Percentiles rank a stretch among this genome's conserved stretches.
These are phyloP conservation scores for Pseudozyma sp. DNA, from an alignment of 1,284 basidiomycete species.

Conservation along the genomic window DNA sequence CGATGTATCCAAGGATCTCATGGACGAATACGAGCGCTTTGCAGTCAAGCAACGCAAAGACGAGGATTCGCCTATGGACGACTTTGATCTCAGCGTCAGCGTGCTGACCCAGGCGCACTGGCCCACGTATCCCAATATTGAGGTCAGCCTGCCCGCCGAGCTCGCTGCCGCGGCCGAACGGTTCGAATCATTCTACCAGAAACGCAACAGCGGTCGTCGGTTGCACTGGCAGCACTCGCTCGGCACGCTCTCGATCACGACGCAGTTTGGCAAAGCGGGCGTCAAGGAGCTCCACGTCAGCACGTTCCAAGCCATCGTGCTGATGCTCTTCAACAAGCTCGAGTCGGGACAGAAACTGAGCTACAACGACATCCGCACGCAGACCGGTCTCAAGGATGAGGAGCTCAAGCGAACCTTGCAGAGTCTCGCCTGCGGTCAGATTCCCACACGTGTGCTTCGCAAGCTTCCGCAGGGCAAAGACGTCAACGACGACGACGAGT, in stretches of 20 bases:
- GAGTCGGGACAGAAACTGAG: constrained; percentile 71
- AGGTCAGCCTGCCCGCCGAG: constrained; percentile 49
- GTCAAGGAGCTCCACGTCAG: constrained; percentile 90
- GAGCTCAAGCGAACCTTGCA: constrained; percentile 88
- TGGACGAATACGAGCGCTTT: constrained; percentile 72
- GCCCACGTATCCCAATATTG: constrained; percentile 70
- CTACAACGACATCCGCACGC: constrained; percentile 78
- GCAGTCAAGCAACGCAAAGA: constrained; percentile 66
- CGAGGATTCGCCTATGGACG: constrained; percentile 7
- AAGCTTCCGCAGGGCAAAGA: constrained; percentile 85
- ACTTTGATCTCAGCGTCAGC: constrained; percentile 72
- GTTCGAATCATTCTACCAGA: constrained; percentile 62
- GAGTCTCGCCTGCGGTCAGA: constrained; percentile 89
- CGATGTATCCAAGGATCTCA: constrained; percentile 77
- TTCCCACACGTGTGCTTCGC: constrained; percentile 79
- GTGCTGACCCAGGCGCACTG: constrained; percentile 74
- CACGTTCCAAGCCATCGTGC: constrained; percentile 85
- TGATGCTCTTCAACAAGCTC: constrained; percentile 86
- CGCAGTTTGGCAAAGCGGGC: constrained; percentile 71
- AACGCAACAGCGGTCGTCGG: constrained; percentile 60
- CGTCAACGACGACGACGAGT: constrained; percentile 80
- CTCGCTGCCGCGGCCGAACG: constrained; percentile 38
- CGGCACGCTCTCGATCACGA: constrained; percentile 57
- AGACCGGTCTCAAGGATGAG: constrained; percentile 74
- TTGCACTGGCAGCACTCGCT: constrained; percentile 67